Percentiles rank a stretch among this genome's conserved stretches.
Conservation (phyloP, 2,329 filamentous ascomycete species). For the Chrysoporthe deuterocubensis region DNA sequence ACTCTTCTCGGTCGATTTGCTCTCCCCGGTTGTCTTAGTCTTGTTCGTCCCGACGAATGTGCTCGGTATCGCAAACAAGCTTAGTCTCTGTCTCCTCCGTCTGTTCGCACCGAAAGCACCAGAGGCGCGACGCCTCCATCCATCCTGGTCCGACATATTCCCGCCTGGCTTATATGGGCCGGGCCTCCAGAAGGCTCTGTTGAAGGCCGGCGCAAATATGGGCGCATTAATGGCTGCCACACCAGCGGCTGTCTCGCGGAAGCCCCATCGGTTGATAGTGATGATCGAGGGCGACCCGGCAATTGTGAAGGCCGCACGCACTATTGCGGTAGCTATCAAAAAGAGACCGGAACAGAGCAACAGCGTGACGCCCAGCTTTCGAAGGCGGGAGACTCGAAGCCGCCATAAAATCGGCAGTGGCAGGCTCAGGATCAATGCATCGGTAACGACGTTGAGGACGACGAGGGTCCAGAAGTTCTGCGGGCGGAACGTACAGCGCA, state of each 20-base stretch:
- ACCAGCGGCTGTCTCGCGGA: constrained; percentile 34
- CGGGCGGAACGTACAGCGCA: constrained; percentile 19
- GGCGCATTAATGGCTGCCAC: constrained; percentile 31
- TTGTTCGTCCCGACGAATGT: neutral
- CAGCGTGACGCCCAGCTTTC: constrained; percentile 29
- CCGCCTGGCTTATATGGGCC: constrained; percentile 25
- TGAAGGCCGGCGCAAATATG: constrained; percentile 29
- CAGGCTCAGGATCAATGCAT: constrained; percentile 34
- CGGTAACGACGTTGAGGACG: constrained; percentile 34
- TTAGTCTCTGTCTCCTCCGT: neutral
- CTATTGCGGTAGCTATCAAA: constrained; percentile 35
- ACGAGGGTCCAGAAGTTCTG: constrained; percentile 28
- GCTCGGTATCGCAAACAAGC: constrained; percentile 8
- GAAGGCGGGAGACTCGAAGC: constrained; percentile 29
- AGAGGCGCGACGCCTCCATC: neutral
- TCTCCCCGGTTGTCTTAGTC: neutral
- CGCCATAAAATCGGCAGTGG: constrained; percentile 35
- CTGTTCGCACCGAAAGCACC: neutral
- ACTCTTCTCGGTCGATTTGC: neutral
- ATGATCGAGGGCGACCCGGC: constrained; percentile 32
- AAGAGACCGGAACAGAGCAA: constrained; percentile 36
- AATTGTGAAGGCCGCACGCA: constrained; percentile 33
- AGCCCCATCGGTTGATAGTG: constrained; percentile 34
- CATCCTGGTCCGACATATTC: neutral
- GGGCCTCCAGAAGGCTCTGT: constrained; percentile 28